Evolutionary conservation across 805 yeast genomes (phyloP).

Genomic region (Yarrowia bubula): DNA sequence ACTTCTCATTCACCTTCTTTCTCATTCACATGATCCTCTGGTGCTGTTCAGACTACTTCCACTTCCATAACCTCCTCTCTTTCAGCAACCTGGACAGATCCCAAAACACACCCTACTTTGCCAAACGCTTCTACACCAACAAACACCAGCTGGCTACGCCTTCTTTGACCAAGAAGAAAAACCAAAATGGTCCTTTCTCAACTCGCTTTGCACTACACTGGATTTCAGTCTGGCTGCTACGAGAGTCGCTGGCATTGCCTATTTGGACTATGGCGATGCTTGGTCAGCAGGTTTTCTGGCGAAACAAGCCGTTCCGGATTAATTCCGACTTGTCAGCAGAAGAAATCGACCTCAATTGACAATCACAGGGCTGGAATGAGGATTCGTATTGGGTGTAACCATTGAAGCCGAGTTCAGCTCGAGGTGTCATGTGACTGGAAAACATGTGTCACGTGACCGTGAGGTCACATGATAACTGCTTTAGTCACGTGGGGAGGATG

Average conservation of each 20-base stretch:
- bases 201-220: conserved; percentile 32
- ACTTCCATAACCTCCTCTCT: conserved; percentile 48
- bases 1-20: conserved; percentile 41
- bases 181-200: conserved; percentile 30
- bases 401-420: too few relatives aligned
- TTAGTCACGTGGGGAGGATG: too few relatives aligned
- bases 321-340: conserved; percentile 75
- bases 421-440: too few relatives aligned
- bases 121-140: conserved; percentile 34
- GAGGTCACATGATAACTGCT: too few relatives aligned
- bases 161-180: neutral
- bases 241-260: conserved; percentile 77
- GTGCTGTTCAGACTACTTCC: conserved; percentile 63
- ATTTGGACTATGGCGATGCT: conserved; percentile 78
- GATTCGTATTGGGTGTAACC: neutral
- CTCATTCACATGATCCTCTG: conserved; percentile 58
- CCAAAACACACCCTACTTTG: conserved; percentile 36
- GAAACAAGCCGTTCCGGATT: conserved; percentile 73
- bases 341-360: conserved; percentile 40
- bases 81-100: conserved; percentile 35
- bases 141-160: neutral
- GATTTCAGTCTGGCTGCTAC: conserved; percentile 56
- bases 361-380: neutral
- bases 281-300: conserved; percentile 65
- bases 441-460: too few relatives aligned